phyloP scores from a whole-genome alignment of 768 basidiomycete genomes.

The Trametes elegans region DNA sequence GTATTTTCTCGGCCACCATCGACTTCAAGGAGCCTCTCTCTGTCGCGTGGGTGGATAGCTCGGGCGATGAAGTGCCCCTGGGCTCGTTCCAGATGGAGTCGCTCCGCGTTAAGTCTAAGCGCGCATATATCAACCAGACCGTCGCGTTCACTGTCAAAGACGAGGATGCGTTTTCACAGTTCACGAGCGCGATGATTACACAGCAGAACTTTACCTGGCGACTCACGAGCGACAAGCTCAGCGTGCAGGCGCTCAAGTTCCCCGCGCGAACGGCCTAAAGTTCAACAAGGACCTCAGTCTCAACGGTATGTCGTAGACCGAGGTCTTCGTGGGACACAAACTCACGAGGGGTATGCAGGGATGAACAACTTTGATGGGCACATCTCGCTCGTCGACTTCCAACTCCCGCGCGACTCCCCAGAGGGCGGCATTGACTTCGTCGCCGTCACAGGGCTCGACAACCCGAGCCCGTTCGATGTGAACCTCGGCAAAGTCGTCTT shows the following conservation, averaged over 20 bases:
- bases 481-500: conserved; percentile 67
- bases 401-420: conserved; percentile 65
- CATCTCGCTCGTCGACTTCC: conserved; percentile 54
- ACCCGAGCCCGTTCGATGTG: conserved; percentile 68
- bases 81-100: conserved; percentile 51
- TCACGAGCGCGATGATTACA: conserved; percentile 64
- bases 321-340: not conserved
- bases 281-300: conserved; percentile 62
- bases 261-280: conserved; percentile 63
- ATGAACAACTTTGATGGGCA: conserved; percentile 61
- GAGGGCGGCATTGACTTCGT: conserved; percentile 66
- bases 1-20: conserved; percentile 62
- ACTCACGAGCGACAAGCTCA: conserved; percentile 52
- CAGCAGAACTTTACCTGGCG: conserved; percentile 67
- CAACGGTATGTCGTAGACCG: conserved; percentile 38
- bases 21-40: conserved; percentile 54
- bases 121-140: conserved; percentile 61
- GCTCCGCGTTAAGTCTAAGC: conserved; percentile 50
- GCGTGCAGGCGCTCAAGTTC: conserved; percentile 65
- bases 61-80: conserved; percentile 45
- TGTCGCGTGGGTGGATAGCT: conserved; percentile 56
- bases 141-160: conserved; percentile 57
- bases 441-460: conserved; percentile 52
- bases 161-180: conserved; percentile 56
- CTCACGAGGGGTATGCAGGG: conserved; percentile 33